These are phyloP conservation scores for Diaporthe ampelina DNA, from an alignment of 2,329 filamentous ascomycete genomes.

Conservation along the genomic window DNA sequence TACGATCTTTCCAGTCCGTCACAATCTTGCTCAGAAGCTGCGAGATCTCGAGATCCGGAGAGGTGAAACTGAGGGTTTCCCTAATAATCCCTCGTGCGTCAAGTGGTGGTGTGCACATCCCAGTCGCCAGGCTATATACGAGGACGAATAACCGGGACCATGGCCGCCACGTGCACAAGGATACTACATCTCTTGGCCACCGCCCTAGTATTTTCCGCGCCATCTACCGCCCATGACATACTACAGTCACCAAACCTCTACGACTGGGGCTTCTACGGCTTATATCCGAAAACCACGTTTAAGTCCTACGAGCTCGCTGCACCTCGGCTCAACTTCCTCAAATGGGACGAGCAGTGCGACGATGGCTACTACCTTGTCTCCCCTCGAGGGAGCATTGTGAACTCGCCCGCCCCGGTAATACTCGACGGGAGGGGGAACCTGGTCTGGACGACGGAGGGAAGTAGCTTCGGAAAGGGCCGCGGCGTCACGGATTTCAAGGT, in stretches of 20 bases:
- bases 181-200: slow-evolving; percentile 11
- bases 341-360: slow-evolving; percentile 39
- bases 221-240: slow-evolving; percentile 15
- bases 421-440: slow-evolving; percentile 46
- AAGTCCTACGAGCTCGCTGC: slow-evolving; percentile 39
- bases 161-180: slow-evolving; percentile 29
- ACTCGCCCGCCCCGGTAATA: slow-evolving; percentile 45
- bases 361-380: slow-evolving; percentile 42
- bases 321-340: slow-evolving; percentile 42
- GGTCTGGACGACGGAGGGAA: slow-evolving; percentile 45
- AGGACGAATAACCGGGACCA: slow-evolving; percentile 3
- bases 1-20: neutral
- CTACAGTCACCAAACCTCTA: slow-evolving; percentile 39
- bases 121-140: neutral
- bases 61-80: neutral
- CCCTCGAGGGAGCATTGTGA: slow-evolving; percentile 41
- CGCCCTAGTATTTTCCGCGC: neutral
- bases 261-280: slow-evolving; percentile 43
- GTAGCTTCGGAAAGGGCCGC: slow-evolving; percentile 42
- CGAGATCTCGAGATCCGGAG: neutral
- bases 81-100: neutral
- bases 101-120: neutral
- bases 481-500: slow-evolving; percentile 44
- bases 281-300: slow-evolving; percentile 41
- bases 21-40: too few species aligned